phyloP scores from a whole-genome alignment of 2,329 filamentous ascomycete genomes.

The Clonostachys sp. region DNA sequence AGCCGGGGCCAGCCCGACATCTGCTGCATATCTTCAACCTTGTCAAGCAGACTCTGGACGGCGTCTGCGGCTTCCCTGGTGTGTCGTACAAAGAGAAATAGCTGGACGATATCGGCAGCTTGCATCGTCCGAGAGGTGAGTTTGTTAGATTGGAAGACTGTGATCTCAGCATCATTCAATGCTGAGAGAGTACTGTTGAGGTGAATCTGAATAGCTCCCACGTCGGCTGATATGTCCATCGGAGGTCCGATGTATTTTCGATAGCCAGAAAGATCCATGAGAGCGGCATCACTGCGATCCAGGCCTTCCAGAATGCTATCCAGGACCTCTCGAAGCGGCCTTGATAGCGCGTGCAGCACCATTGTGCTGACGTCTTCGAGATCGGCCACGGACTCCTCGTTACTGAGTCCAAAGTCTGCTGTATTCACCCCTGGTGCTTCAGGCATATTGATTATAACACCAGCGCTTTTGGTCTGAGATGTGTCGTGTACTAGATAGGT shows the following conservation, averaged over 20 bases:
- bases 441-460: constrained; percentile 4
- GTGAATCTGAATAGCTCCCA: constrained; percentile 27
- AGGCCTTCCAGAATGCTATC: constrained; percentile 37
- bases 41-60: constrained; percentile 38
- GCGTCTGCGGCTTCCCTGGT: constrained; percentile 45
- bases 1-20: constrained; percentile 31
- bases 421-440: background rate
- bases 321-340: constrained; percentile 41
- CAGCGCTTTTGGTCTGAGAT: constrained; percentile 7
- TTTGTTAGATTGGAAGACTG: constrained; percentile 36
- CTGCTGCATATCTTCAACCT: constrained; percentile 42
- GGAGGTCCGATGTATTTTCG: constrained; percentile 40
- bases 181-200: constrained; percentile 35
- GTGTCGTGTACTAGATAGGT: constrained; percentile 34
- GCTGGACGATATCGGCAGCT: constrained; percentile 42
- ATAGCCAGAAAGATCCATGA: constrained; percentile 50
- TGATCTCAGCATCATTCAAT: constrained; percentile 42
- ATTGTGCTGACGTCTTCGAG: constrained; percentile 11
- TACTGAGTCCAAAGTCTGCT: background rate
- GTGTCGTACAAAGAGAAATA: constrained; percentile 51
- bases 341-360: constrained; percentile 26
- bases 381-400: constrained; percentile 1
- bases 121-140: constrained; percentile 39
- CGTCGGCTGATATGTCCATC: constrained; percentile 32
- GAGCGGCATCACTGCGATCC: constrained; percentile 40